Evolutionary conservation across 2,329 filamentous ascomycete species (phyloP).

Genomic region (Ophiostoma sp.): DNA sequence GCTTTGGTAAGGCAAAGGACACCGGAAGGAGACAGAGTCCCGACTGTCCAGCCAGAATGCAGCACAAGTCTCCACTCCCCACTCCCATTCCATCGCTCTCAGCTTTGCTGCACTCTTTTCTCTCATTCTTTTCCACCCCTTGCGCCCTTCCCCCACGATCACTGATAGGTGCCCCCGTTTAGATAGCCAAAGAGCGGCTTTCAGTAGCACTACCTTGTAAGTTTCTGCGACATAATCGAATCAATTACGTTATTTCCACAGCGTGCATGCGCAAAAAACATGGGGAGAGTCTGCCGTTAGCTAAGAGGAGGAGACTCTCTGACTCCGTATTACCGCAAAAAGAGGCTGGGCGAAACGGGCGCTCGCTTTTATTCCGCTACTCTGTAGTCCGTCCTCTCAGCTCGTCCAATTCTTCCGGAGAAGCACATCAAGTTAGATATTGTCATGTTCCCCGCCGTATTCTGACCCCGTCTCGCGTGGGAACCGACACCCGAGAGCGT

Average conservation of each 20-base stretch:
- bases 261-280: neutral
- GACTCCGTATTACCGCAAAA: neutral
- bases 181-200: neutral
- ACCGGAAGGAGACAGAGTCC: neutral
- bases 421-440: neutral
- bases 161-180: neutral
- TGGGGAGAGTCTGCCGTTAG: neutral
- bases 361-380: neutral
- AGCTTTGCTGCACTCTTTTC: neutral
- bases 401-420: neutral
- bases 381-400: neutral
- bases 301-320: neutral
- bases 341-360: neutral
- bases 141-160: conserved; percentile 6
- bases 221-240: neutral
- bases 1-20: neutral
- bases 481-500: conserved; percentile 17
- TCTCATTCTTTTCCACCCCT: neutral
- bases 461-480: neutral
- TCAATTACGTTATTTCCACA: conserved; percentile 10
- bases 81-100: neutral
- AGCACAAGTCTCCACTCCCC: neutral
- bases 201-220: neutral
- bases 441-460: neutral
- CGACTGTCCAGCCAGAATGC: neutral